Evolutionary conservation across 306 rosid species (phyloP), one percentile per base, ranked within the genome.

Genomic region (Myrica gale): DNA sequence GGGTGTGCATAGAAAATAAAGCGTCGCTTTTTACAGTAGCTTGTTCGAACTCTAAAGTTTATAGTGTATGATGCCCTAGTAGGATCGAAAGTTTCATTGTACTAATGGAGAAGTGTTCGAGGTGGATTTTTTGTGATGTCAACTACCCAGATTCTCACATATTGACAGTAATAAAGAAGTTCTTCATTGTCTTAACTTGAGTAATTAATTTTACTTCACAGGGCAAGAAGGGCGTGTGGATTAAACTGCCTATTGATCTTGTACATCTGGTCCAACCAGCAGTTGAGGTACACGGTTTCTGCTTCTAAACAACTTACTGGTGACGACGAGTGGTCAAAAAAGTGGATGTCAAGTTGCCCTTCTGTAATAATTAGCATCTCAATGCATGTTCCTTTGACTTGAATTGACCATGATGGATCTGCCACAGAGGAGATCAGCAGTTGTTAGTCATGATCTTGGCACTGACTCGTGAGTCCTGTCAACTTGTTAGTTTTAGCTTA

Each of bases 221-320:
- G 88, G 82, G 90, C 39, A 84, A 82, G 76, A 75, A 75, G 76
- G 90, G 90, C 32, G 83, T 87, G 15, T 87, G 90, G 90, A 87
- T 84, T 81, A 84, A 87, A 75, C 63, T 84, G 60, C 90, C 88
- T 9, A 84, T 87, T 53, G 80, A 57, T 53, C 86, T 84, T 32
- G 90, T 78, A 48, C 77, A 79, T 78, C 90, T 87, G 23, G 88
- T 82, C 50, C 88, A 87, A 80, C 66, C 79, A 60, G 81, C 82
- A 61, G 87, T 84, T 4, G 82, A 82, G 90, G 90, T 87, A 87
- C 77, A 58, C 60, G 53, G 16, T 48, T n/a, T 54, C 69, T 10
- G 80, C 57, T 70, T 16, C 70, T 41, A 65, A 65, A 42, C 21
- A 11, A 41, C 26, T 7, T 42, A 3, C 26, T 9, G 50, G 47